Evolutionary conservation across 768 basidiomycete species (phyloP), one percentile per base, ranked within the genome.

Genomic region (Termitomyces sp.): DNA sequence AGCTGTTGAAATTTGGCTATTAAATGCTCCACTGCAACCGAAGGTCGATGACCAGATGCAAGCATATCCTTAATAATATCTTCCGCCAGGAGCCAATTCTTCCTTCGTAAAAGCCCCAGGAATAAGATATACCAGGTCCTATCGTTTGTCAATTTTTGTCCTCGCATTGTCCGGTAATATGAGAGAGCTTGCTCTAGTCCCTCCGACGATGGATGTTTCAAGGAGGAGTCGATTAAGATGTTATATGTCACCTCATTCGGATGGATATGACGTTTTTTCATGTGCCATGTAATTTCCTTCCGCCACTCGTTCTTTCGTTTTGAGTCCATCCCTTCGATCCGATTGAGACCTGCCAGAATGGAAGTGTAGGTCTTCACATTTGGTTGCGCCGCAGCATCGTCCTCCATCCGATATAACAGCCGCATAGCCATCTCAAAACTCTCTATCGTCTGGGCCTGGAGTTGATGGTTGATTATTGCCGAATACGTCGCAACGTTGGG

Each of bases 291-390:
- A 56, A 93, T 77, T 33, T 78, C 73, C 23, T 69, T 67, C 56
- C 73, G 77, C 63, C 77, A 79, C 58, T 78, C 73, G 50, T 80
- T 73, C 15, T 76, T 74, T 42, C 77, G 69, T 30, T 70, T 62
- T 5, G 73, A 61, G 23, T 80, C 68, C 54, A 81, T 63, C 76
- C 84, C 82, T 9, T 71, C 63, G 15, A 79, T 81, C 30, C 85
- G 80, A 66, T 89, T 81, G 60, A 95, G 75, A 4, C 86, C 88
- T 8, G 85, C 75, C 48, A 97, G 75, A 49, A 97, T 75, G 1
- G 84, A 76, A 0, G 93, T 94, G 70, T 94, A 98, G 30, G 91
- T 94, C 59, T 93, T 78, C 57, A 84, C 83, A 66, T 88, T 95
- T 1, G 91, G 87, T 46, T 68, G 68, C 26, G 75, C 68, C 5